Percentiles rank a stretch among this genome's conserved stretches.
phyloP scores from a whole-genome alignment of 2,329 filamentous ascomycete genomes.

The Whalleya microplaca region DNA sequence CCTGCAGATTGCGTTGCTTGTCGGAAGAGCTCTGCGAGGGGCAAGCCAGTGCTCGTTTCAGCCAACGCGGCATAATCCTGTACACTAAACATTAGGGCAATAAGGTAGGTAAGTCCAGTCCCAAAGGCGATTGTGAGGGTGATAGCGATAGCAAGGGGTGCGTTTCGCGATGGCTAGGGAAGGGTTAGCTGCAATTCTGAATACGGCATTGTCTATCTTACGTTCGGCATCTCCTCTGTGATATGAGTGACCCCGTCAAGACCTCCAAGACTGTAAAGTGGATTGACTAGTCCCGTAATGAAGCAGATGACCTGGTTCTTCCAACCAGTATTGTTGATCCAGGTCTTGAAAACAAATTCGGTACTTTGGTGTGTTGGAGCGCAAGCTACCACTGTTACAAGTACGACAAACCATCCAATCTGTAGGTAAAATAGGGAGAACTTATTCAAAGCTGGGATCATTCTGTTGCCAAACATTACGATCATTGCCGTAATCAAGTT shows the following conservation, averaged over 20 bases:
- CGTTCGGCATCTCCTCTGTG: conserved; percentile 28
- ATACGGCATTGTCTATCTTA: too few species aligned
- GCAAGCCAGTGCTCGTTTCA: conserved; percentile 43
- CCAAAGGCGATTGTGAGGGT: too few species aligned
- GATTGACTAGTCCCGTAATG: conserved; percentile 54
- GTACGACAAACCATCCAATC: conserved; percentile 50
- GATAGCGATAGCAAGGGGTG: too few species aligned
- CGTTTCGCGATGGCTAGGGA: too few species aligned
- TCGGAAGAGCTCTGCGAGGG: conserved; percentile 50
- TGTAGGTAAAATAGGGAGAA: conserved; percentile 52
- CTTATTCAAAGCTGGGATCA: conserved; percentile 47
- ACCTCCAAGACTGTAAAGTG: conserved; percentile 50
- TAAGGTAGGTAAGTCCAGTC: conserved; percentile 50
- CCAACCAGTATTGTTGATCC: conserved; percentile 58
- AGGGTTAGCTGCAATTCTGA: too few species aligned
- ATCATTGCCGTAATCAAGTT: conserved; percentile 48
- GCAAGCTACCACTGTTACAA: conserved; percentile 51
- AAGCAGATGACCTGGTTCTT: conserved; percentile 52
- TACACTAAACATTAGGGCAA: conserved; percentile 56
- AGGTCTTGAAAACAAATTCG: conserved; percentile 56
- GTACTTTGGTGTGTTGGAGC: conserved; percentile 48
- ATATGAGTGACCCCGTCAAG: conserved; percentile 55
- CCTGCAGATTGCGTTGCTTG: conserved; percentile 46
- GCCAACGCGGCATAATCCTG: conserved; percentile 50
- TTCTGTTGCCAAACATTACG: conserved; percentile 54